Evolutionary conservation across 306 rosid genomes (phyloP).

Genomic region (Vigna hirtella): DNA sequence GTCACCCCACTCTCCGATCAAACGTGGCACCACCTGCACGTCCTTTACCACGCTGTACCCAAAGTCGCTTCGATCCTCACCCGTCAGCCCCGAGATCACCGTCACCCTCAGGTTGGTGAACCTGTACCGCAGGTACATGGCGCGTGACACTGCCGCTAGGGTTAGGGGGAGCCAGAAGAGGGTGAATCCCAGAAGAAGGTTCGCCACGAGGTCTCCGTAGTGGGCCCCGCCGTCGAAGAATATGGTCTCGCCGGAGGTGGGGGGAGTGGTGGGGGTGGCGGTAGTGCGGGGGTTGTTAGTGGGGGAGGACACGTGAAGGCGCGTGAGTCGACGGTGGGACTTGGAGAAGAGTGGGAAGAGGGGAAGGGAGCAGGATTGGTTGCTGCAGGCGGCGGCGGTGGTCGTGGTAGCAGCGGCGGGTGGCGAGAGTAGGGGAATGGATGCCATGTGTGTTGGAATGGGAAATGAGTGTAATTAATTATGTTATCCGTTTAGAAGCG

Average conservation of each 20-base stretch:
- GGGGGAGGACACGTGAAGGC: slow-evolving; percentile 78
- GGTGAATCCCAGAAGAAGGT: slow-evolving; percentile 82
- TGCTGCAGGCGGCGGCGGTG: slow-evolving; percentile 38
- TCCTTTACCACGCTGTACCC: slow-evolving; percentile 77
- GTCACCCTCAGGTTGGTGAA: slow-evolving; percentile 89
- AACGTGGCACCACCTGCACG: slow-evolving; percentile 91
- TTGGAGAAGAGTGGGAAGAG: slow-evolving; percentile 33
- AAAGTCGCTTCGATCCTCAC: slow-evolving; percentile 86
- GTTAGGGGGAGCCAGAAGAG: slow-evolving; percentile 88
- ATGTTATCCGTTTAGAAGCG: slow-evolving; percentile 50
- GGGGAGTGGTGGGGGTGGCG: slow-evolving; percentile 40
- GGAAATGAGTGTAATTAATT: neutral
- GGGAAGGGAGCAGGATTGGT: slow-evolving; percentile 38
- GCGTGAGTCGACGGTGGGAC: slow-evolving; percentile 44
- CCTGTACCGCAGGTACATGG: slow-evolving; percentile 77
- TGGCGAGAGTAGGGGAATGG: slow-evolving; percentile 60
- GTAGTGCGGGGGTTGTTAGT: slow-evolving; percentile 58
- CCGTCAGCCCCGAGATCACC: slow-evolving; percentile 87
- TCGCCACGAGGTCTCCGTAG: slow-evolving; percentile 79
- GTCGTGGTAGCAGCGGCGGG: slow-evolving; percentile 51
- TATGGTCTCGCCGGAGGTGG: slow-evolving; percentile 60
- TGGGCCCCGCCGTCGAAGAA: slow-evolving; percentile 99
- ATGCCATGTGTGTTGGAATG: slow-evolving; percentile 56
- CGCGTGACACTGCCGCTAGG: slow-evolving; percentile 83
- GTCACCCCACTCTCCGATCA: slow-evolving; percentile 97